Conservation (phyloP, 345 rosid genomes). For the Arabis hirsuta region DNA sequence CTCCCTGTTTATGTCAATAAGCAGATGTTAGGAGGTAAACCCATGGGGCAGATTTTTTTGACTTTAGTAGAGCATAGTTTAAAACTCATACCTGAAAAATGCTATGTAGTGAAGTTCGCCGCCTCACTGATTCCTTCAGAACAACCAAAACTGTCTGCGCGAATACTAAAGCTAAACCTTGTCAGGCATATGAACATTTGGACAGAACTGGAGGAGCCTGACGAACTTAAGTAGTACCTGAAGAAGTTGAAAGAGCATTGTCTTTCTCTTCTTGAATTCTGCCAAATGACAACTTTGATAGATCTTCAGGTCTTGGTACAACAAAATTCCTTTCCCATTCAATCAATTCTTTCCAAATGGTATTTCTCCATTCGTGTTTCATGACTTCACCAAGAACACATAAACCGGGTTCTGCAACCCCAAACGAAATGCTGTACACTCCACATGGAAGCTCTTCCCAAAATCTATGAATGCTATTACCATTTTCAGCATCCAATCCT, state of each 20-base stretch:
- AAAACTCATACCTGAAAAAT: conserved; percentile 59
- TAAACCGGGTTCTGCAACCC: conserved; percentile 44
- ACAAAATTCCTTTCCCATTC: conserved; percentile 71
- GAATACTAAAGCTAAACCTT: conserved; percentile 43
- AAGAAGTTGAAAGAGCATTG: conserved; percentile 24
- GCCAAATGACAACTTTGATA: conserved; percentile 33
- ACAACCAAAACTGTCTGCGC: conserved; percentile 66
- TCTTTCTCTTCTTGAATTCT: conserved; percentile 21
- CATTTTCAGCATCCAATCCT: conserved; percentile 58
- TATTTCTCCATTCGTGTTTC: conserved; percentile 69
- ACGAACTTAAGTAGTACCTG: conserved; percentile 30
- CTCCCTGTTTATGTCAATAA: conserved; percentile 50
- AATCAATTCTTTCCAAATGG: conserved; percentile 59
- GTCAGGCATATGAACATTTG: conserved; percentile 22
- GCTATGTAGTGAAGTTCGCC: conserved; percentile 58
- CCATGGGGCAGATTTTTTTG: neutral
- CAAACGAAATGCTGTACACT: conserved; percentile 62
- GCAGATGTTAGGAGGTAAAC: neutral
- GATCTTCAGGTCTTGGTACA: conserved; percentile 57
- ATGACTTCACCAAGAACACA: conserved; percentile 53
- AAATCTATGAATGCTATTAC: conserved; percentile 45
- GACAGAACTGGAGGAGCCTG: neutral
- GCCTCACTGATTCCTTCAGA: conserved; percentile 70
- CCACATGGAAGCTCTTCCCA: conserved; percentile 98
- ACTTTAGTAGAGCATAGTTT: neutral